These are phyloP conservation scores for Ophiocytium majus DNA, from an alignment of 352 stramenopile genomes.

Conservation along the genomic window DNA sequence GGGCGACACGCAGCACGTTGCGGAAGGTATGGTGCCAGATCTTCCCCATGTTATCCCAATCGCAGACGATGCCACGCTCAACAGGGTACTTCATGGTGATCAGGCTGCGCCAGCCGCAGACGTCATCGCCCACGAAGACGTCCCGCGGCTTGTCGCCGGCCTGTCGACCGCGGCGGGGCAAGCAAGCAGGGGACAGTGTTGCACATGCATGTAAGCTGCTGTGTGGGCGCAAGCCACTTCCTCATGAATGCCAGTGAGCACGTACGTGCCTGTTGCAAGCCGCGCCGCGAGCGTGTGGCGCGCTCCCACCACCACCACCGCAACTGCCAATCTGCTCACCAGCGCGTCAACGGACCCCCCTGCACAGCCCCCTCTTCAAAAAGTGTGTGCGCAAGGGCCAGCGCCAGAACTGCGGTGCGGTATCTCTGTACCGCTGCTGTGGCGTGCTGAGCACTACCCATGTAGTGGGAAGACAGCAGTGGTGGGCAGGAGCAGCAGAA, in stretches of 20 bases:
- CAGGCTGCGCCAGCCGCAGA: conserved; percentile 85
- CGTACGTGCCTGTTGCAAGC: too few species aligned
- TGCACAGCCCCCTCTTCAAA: too few species aligned
- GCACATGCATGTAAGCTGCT: neutral
- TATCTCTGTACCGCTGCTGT: too few species aligned
- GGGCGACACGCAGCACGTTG: conserved; percentile 89
- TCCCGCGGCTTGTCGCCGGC: conserved; percentile 93
- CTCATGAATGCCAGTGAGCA: conserved; percentile 46
- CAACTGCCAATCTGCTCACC: too few species aligned
- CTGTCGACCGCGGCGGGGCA: conserved; percentile 32
- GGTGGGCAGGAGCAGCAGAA: too few species aligned
- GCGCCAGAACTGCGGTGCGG: too few species aligned
- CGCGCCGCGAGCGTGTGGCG: too few species aligned
- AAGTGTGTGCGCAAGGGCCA: too few species aligned
- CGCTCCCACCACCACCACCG: too few species aligned
- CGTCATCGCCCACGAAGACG: conserved; percentile 85
- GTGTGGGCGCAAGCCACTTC: neutral
- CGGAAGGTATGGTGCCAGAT: conserved; percentile 99
- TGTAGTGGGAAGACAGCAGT: too few species aligned
- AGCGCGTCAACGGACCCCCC: too few species aligned
- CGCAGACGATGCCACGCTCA: conserved; percentile 98
- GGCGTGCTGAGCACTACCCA: too few species aligned
- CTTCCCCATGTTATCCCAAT: conserved; percentile 99
- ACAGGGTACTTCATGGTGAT: conserved; percentile 94
- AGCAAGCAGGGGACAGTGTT: neutral